These are phyloP conservation scores for Acanthamoeba royreba DNA, from an alignment of 208 protist species.

Conservation along the genomic window DNA sequence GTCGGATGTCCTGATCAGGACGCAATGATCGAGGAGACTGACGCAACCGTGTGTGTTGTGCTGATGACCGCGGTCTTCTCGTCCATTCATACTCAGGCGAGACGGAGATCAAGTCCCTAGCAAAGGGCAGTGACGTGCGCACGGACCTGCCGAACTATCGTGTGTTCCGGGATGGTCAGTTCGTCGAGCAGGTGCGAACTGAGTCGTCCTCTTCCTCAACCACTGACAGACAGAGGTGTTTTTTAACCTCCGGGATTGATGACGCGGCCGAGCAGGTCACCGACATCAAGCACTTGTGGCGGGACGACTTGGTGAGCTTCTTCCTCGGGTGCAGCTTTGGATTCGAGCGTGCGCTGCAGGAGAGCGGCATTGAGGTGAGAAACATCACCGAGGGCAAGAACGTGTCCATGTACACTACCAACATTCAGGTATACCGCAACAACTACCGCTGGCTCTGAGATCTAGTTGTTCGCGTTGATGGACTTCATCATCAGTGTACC, in stretches of 20 bases:
- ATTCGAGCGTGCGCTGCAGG: constrained; percentile 47
- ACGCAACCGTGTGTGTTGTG: too few species aligned
- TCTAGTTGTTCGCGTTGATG: too few species aligned
- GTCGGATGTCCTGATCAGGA: too few species aligned
- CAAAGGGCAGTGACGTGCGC: constrained; percentile 20
- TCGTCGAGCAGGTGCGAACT: constrained; percentile 14
- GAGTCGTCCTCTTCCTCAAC: too few species aligned
- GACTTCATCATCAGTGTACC: constrained; percentile 6
- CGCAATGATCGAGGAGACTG: too few species aligned
- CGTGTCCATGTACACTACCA: constrained; percentile 58
- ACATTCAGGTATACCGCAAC: constrained; percentile 40
- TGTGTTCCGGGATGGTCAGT: constrained; percentile 31
- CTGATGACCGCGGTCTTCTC: too few species aligned
- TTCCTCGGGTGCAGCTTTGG: constrained; percentile 55
- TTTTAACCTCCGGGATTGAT: too few species aligned
- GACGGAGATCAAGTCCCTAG: not conserved
- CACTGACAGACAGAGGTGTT: too few species aligned
- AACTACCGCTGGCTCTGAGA: too few species aligned
- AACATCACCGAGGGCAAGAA: constrained; percentile 58
- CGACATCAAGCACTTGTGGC: constrained; percentile 31
- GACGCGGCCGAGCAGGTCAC: too few species aligned
- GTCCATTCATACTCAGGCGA: too few species aligned
- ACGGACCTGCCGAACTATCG: constrained; percentile 50
- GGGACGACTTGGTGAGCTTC: constrained; percentile 52
- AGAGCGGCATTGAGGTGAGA: constrained; percentile 36